phyloP scores from a whole-genome alignment of 1,139 yeast genomes.

The Geotrichum histeridarum region DNA sequence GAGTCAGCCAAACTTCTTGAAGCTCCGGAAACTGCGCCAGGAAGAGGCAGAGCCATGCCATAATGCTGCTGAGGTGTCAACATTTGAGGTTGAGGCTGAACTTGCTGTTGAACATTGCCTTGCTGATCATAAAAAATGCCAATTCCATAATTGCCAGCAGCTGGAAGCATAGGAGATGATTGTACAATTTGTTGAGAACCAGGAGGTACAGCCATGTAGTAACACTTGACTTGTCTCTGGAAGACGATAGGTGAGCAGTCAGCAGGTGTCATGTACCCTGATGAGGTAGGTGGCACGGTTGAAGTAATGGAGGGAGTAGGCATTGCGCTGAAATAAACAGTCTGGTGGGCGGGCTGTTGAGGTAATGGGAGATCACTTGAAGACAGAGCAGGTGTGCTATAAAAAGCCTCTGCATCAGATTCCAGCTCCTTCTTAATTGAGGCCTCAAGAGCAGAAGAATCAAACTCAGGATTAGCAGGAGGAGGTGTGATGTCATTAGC shows the following conservation, averaged over 20 bases:
- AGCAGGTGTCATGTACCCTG: conserved; percentile 6
- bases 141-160: neutral
- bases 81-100: neutral
- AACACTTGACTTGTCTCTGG: neutral
- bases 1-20: neutral
- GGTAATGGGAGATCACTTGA: neutral
- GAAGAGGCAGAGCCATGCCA: neutral
- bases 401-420: neutral
- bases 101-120: neutral
- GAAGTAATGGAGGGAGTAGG: conserved; percentile 1
- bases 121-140: neutral
- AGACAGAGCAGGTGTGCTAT: conserved; percentile 5
- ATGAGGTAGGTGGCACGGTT: neutral
- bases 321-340: conserved; percentile 3
- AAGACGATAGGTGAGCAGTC: conserved; percentile 1
- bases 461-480: neutral
- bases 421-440: conserved; percentile 5
- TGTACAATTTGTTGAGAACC: neutral
- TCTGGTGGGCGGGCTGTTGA: neutral
- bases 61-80: conserved; percentile 7
- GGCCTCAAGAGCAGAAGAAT: conserved; percentile 5
- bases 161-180: neutral
- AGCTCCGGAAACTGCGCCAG: conserved; percentile 10
- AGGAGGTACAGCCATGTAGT: neutral
- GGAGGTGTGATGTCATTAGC: neutral